Conservation (phyloP, 805 yeast genomes). For the Wickerhamomyces ciferrii region DNA sequence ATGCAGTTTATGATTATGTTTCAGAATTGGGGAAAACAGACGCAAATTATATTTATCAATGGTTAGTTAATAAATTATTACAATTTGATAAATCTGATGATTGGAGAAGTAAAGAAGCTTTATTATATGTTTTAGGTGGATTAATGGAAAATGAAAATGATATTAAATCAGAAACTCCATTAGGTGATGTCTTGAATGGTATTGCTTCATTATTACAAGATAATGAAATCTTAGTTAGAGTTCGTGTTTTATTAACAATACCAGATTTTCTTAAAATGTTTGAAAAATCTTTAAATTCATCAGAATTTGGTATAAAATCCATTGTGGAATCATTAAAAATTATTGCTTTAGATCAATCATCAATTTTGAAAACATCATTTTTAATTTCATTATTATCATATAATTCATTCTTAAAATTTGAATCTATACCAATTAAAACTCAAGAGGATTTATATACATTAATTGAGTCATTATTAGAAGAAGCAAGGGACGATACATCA, state of each 20-base stretch:
- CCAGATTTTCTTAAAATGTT: slow-evolving; percentile 58
- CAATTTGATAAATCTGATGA: slow-evolving; percentile 11
- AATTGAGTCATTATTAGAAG: slow-evolving; percentile 43
- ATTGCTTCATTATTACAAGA: slow-evolving; percentile 6
- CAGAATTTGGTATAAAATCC: slow-evolving; percentile 25
- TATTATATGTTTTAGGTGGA: slow-evolving; percentile 46
- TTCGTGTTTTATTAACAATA: slow-evolving; percentile 44
- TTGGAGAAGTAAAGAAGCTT: slow-evolving; percentile 42
- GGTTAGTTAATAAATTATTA: slow-evolving; percentile 1
- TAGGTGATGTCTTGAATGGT: not conserved
- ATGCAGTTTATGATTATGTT: slow-evolving; percentile 52
- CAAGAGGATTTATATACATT: slow-evolving; percentile 25
- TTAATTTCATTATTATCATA: slow-evolving; percentile 53
- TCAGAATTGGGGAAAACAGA: slow-evolving; percentile 41
- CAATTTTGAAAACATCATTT: slow-evolving; percentile 23
- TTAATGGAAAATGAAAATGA: slow-evolving; percentile 41
- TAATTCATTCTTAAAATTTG: slow-evolving; percentile 30
- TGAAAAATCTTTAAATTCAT: slow-evolving; percentile 25
- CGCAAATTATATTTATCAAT: slow-evolving; percentile 18
- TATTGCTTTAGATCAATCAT: slow-evolving; percentile 24
- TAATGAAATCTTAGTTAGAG: slow-evolving; percentile 33
- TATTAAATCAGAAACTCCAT: slow-evolving; percentile 21
- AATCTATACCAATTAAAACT: slow-evolving; percentile 17
- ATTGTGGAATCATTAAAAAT: slow-evolving; percentile 17
- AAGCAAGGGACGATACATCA: slow-evolving; percentile 77